Evolutionary conservation across 2,329 filamentous ascomycete species (phyloP), one percentile per base, ranked within the genome.

Genomic region (Colletotrichum camelliae): DNA sequence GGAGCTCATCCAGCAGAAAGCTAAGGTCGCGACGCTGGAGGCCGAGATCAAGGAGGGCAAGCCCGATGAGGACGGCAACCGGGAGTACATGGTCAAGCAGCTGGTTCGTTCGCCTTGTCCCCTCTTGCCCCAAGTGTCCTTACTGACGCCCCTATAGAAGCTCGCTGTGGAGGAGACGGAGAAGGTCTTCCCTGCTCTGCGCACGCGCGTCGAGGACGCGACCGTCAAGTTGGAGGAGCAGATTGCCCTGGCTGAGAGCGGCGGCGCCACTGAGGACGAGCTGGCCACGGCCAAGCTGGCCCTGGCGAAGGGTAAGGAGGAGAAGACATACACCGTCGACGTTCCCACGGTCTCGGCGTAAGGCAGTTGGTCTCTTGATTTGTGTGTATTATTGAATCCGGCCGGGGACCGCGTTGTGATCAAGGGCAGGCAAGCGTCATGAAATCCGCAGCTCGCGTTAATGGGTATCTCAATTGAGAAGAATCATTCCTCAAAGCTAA

Each of bases 151-250:
- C 21, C 3, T 27, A 75, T 80, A 98, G 96, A 91, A 91, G 86
- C 91, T 91, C 87, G 96, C 94, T 27, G 87, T 96, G n/a, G 92
- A 96, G 78, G 95, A 99, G 86, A 98, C 97, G 10, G 94, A 94
- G 83, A 94, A 93, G 72, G 92, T 98, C 33, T 94, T 98, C 80
- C 93, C 89, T 4, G 91, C 91, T 2, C 86, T 98, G 78, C 91
- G 90, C 80, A 84, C 91, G 81, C 93, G 95, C 81, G 95, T 98
- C 79, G 86, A 85, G 61, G 91, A 93, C 72, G 93, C 95, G 2
- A 87, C 96, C 55, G 88, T 90, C 73, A 95, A 93, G 82, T 88
- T 98, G 65, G 92, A 97, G 85, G 91, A 94, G 79, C 89, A 95
- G 83, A 88, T 98, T 80, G 94, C 96, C 79, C 87, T 91, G n/a